These are phyloP conservation scores for Cladophialophora psammophila DNA, from an alignment of 2,329 filamentous ascomycete genomes.

Conservation along the genomic window DNA sequence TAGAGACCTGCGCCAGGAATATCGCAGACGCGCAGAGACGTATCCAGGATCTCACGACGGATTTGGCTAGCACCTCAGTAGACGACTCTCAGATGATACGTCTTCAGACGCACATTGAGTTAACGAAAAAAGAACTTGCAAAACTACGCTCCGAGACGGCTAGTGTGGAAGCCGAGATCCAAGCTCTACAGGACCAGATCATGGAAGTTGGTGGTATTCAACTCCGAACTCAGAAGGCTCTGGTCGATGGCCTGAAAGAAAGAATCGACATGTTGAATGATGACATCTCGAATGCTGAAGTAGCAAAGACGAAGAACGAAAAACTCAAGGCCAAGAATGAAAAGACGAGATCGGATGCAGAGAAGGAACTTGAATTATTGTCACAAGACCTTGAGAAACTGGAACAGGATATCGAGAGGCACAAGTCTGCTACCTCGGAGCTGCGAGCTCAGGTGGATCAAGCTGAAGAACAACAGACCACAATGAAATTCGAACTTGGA, in stretches of 20 bases:
- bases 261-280: slow-evolving; percentile 83
- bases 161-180: slow-evolving; percentile 91
- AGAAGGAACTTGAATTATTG: slow-evolving; percentile 77
- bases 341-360: slow-evolving; percentile 79
- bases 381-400: slow-evolving; percentile 77
- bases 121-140: slow-evolving; percentile 78
- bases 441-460: slow-evolving; percentile 78
- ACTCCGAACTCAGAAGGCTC: slow-evolving; percentile 86
- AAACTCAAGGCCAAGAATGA: slow-evolving; percentile 89
- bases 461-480: slow-evolving; percentile 75
- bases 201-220: slow-evolving; percentile 98
- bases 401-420: slow-evolving; percentile 77
- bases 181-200: slow-evolving; percentile 90
- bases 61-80: slow-evolving; percentile 79
- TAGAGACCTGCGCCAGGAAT: slow-evolving; percentile 86
- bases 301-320: slow-evolving; percentile 89
- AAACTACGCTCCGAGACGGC: slow-evolving; percentile 84
- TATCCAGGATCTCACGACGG: slow-evolving; percentile 81
- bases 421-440: slow-evolving; percentile 76
- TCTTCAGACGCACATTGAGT: slow-evolving; percentile 78
- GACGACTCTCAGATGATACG: slow-evolving; percentile 77
- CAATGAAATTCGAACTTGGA: slow-evolving; percentile 81
- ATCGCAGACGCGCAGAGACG: slow-evolving; percentile 83
- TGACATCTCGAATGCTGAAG: slow-evolving; percentile 83
- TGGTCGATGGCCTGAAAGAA: slow-evolving; percentile 86